Evolutionary conservation across 2,329 filamentous ascomycete genomes (phyloP), one percentile per base, ranked within the genome.

Genomic region (Aureobasidium sp.): DNA sequence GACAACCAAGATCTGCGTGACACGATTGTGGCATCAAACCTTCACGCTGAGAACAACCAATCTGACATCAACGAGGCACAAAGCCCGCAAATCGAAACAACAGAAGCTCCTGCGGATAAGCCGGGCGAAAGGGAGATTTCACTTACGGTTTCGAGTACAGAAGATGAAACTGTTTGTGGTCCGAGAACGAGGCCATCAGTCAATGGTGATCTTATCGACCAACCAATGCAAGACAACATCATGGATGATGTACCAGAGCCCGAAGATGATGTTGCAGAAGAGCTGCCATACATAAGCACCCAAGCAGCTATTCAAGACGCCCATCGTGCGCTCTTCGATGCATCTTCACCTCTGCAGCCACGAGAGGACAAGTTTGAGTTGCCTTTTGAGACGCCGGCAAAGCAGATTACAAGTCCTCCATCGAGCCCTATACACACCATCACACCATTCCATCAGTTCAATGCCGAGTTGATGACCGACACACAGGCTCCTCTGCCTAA

Each of bases 391-490:
- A 52, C 57, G n/a, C 46, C 37, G 32, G 34, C 37, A 68, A 69
- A 75, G 71, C 10, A 75, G 72, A 2, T 74, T 75, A 64, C 70
- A 71, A 26, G 71, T 42, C 71, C 72, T 15, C 48, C 71, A 71
- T 41, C 65, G 68, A 41, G 70, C 70, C 27, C 73, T 73, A 46
- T 73, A 71, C 55, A 57, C 42, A 17, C 51, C 44, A 37, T 65
- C 23, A 66, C 64, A 10, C 65, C 65, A 12, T 66, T 66, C 55
- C 51, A 62, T n/a, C 41, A 46, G 20, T 64, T 67, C 50, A 50
- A 64, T 68, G 4, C 62, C 42, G 42, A 62, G 60, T 20, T 64
- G 68, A 17, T 68, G 66, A 15, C 67, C 69, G 51, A 44, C 23
- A 51, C 20, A n/a, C 53, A 32, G 57, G 68, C 68, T 48, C 66